A percentile compares a stretch with the other conserved stretches of the same genome.
Conservation (phyloP, 2,329 filamentous ascomycete genomes). For the Didymosphaeria variabile region DNA sequence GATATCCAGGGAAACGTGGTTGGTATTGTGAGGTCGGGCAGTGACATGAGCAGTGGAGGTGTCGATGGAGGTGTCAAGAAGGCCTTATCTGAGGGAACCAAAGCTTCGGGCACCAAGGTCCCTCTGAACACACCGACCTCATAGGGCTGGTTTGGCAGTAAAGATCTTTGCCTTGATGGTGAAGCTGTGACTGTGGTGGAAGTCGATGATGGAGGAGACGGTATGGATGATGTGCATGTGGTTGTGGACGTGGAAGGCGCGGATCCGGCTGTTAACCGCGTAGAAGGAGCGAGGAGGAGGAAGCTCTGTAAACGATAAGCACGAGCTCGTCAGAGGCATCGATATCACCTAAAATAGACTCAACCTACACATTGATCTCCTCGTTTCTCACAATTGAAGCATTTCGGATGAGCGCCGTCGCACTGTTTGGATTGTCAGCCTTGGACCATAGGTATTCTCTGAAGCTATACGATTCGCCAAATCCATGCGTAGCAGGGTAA, state of each 20-base stretch:
- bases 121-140: slow-evolving; percentile 5
- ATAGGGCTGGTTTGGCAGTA: background rate
- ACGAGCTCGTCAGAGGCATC: background rate
- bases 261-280: slow-evolving; percentile 32
- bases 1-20: slow-evolving; percentile 25
- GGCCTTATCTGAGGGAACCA: slow-evolving; percentile 1
- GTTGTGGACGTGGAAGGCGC: slow-evolving; percentile 20
- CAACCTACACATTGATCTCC: slow-evolving; percentile 32
- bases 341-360: too few species aligned
- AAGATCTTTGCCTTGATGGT: background rate
- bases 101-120: background rate
- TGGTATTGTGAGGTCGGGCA: slow-evolving; percentile 17
- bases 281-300: slow-evolving; percentile 41
- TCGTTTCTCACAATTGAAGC: slow-evolving; percentile 45
- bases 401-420: slow-evolving; percentile 43
- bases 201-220: slow-evolving; percentile 19
- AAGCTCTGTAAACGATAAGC: slow-evolving; percentile 31
- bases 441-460: background rate
- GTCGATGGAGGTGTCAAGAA: slow-evolving; percentile 14
- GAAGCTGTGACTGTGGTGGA: background rate
- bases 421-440: slow-evolving; percentile 38
- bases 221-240: slow-evolving; percentile 7
- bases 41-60: slow-evolving; percentile 1
- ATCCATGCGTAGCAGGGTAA: background rate
- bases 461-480: background rate